These are phyloP conservation scores for Phytophthora colocasiae DNA, from an alignment of 352 stramenopile species.

Conservation along the genomic window DNA sequence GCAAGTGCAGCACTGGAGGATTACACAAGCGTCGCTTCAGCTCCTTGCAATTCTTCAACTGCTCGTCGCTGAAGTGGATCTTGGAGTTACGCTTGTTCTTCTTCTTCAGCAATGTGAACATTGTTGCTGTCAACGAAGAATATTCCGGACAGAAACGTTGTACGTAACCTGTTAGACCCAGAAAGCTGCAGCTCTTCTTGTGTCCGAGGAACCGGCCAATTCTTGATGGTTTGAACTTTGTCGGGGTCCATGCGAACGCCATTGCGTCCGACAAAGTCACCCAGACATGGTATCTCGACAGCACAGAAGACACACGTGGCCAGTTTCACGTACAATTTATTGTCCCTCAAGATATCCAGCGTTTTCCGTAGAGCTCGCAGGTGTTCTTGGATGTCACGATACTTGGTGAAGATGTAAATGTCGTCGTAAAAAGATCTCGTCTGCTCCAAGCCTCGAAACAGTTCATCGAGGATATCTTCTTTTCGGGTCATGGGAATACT, in stretches of 20 bases:
- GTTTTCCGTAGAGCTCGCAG: not conserved
- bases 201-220: not conserved
- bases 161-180: not conserved
- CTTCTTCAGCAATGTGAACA: not conserved
- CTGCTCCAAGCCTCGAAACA: not conserved
- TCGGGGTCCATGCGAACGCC: not conserved
- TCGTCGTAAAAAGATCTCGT: conserved; percentile 18
- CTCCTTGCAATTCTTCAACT: no score
- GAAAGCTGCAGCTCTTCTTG: conserved; percentile 6
- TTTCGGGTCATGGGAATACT: not conserved
- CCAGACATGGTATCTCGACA: no score
- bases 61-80: no score
- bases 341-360: conserved; percentile 1
- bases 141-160: not conserved
- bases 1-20: no score
- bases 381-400: not conserved
- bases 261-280: no score
- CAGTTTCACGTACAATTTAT: conserved; percentile 15
- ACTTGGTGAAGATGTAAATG: conserved; percentile 17
- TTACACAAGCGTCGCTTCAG: not conserved
- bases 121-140: not conserved
- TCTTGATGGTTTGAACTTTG: conserved; percentile 11
- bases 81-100: not conserved
- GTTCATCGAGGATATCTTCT: not conserved
- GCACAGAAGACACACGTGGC: no score